Evolutionary conservation across 768 basidiomycete species (phyloP).

Genomic region (Boletus insuetus): DNA sequence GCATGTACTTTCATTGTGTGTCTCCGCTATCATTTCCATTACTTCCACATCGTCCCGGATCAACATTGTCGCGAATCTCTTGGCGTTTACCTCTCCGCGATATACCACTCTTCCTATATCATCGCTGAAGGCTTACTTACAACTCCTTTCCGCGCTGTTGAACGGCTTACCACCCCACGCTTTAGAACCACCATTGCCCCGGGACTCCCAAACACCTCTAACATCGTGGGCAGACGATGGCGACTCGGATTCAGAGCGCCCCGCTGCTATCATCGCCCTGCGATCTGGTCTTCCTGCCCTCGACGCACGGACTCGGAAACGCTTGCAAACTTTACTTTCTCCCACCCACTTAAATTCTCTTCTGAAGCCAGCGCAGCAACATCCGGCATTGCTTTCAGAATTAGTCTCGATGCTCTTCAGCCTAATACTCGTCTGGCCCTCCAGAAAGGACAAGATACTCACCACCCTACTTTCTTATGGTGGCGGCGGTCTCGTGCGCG

Average conservation of each 20-base stretch:
- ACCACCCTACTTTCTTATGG: conserved; percentile 49
- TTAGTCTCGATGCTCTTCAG: conserved; percentile 59
- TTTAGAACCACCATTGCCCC: conserved; percentile 43
- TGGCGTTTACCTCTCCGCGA: conserved; percentile 61
- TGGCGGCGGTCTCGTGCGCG: conserved; percentile 64
- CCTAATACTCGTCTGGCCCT: conserved; percentile 59
- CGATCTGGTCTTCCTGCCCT: conserved; percentile 38
- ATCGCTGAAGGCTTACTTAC: conserved; percentile 52
- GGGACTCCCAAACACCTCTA: conserved; percentile 6
- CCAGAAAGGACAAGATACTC: conserved; percentile 55
- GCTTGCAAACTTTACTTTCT: conserved; percentile 56
- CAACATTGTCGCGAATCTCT: conserved; percentile 72
- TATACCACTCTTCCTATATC: conserved; percentile 48
- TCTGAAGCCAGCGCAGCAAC: conserved; percentile 42
- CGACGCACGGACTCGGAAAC: conserved; percentile 60
- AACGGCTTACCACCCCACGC: conserved; percentile 50
- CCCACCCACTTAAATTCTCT: conserved; percentile 54
- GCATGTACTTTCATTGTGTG: conserved; percentile 30
- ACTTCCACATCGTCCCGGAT: conserved; percentile 36
- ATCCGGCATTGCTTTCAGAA: conserved; percentile 39
- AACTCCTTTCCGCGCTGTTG: conserved; percentile 50
- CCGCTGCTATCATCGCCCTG: conserved; percentile 35
- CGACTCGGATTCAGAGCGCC: conserved; percentile 41
- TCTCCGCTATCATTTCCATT: conserved; percentile 30
- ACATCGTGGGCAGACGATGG: conserved; percentile 31